Percentiles rank a stretch among this genome's conserved stretches.
These are phyloP conservation scores for Sechiopsis laciniata DNA, from an alignment of 306 rosid genomes.

Conservation along the genomic window DNA sequence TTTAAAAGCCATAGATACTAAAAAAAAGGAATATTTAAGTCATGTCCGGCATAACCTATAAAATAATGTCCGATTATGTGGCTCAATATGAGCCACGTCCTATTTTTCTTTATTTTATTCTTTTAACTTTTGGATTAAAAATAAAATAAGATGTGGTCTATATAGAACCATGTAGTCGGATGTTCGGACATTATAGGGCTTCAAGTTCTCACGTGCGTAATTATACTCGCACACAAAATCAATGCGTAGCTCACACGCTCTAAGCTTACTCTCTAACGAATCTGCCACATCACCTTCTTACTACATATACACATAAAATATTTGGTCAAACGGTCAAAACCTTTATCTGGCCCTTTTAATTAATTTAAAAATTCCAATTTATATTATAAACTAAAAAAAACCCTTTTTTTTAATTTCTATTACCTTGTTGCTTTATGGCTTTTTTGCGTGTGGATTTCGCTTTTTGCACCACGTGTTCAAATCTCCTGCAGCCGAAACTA, in stretches of 20 bases:
- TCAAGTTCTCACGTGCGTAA: neutral
- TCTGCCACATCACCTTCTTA: neutral
- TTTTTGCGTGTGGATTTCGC: constrained; percentile 12
- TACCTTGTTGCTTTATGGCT: neutral
- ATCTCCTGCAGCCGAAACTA: constrained; percentile 5
- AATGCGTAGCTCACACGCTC: constrained; percentile 18
- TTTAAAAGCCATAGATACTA: too few species aligned
- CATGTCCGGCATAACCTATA: too few species aligned
- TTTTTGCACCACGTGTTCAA: neutral
- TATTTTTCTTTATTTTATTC: too few species aligned
- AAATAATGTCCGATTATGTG: too few species aligned
- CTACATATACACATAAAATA: neutral
- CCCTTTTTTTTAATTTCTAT: neutral
- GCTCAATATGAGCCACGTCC: too few species aligned
- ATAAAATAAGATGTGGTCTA: too few species aligned
- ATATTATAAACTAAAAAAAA: neutral
- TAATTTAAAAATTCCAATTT: neutral
- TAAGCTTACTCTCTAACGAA: neutral
- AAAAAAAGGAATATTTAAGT: too few species aligned
- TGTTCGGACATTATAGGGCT: too few species aligned
- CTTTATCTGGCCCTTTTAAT: neutral
- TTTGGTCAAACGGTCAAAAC: neutral
- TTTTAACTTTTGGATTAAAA: too few species aligned
- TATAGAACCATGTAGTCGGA: too few species aligned
- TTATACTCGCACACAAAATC: neutral